Conservation (phyloP, 139 green algal genomes). For the Chlorella sp. region DNA sequence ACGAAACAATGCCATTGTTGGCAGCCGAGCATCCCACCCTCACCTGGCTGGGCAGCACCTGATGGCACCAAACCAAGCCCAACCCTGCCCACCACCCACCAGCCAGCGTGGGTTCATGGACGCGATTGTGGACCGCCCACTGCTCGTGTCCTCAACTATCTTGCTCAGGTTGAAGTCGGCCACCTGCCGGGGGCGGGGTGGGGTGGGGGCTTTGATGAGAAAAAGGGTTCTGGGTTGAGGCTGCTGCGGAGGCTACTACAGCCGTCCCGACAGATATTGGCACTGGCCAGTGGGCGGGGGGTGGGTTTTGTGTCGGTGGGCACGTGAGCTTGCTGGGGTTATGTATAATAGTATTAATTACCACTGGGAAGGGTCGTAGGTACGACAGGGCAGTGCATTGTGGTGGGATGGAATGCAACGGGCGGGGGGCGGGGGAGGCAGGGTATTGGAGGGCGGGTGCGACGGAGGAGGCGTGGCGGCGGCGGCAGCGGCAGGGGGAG, state of each 20-base stretch:
- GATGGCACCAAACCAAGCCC: background rate
- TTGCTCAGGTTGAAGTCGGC: constrained; percentile 11
- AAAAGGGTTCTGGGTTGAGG: background rate
- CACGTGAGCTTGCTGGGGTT: no score
- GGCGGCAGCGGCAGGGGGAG: background rate
- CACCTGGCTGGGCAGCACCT: no score
- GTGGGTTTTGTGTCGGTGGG: no score
- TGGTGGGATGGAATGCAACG: no score
- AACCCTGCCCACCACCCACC: background rate
- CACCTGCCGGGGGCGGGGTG: background rate
- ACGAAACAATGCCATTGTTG: background rate
- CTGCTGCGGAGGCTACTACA: no score
- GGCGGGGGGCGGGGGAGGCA: no score
- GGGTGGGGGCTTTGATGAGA: background rate
- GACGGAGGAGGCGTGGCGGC: no score
- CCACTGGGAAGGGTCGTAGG: background rate
- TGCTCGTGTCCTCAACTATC: constrained; percentile 23
- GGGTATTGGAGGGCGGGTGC: background rate
- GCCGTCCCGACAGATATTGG: no score
- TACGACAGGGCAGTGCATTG: background rate
- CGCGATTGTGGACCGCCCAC: constrained; percentile 6
- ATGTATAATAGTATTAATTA: no score
- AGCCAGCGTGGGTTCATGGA: constrained; percentile 36
- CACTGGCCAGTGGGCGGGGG: no score
- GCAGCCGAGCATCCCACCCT: background rate